Evolutionary conservation across 2,329 filamentous ascomycete genomes (phyloP), one percentile per base, ranked within the genome.

Genomic region (Bipolaris zeicola): DNA sequence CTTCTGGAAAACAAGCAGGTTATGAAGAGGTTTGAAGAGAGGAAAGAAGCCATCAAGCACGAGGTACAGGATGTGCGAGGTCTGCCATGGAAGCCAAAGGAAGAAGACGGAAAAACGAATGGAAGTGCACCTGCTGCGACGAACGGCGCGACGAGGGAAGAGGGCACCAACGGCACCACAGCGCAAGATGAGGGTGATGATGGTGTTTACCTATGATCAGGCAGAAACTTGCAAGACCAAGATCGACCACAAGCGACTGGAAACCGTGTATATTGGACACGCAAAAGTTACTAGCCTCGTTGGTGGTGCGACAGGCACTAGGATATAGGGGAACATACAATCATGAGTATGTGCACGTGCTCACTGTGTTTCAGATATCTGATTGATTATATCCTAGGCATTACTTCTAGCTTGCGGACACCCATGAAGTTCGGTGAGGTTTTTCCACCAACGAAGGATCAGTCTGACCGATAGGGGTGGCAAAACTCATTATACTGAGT

Each of bases 1-100:
- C 89, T 92, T 70, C 74, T 78, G 54, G 89, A 93, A 76, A 92
- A 92, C 75, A 82, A 87, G 65, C 74, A 71, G 18, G 89, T 92
- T 55, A 88, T 93, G 55, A 80, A 75, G 59, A 83, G 88, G 65
- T 89, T 91, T 84, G 79, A 83, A 59, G 83, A 87, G 76, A 81
- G 89, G 72, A 83, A 92, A 60, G 79, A 78, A 52, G 73, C 91
- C 47, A 79, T 92, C 59, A 84, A 82, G 62, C 77, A 70, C 39
- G 90, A 93, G 77, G 85, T 92, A 7, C 81, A 84, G 65, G 84
- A 87, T 74, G 78, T 71, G 6, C 65, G 86, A 59, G 85, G 85
- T 2, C 76, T 85, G 73, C 72, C 68, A 31, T 87, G 84, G 85
- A 76, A 76, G 74, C 64, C 66, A 5, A 57, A 66, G 38, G 62